Percentiles rank a stretch among this genome's conserved stretches.
Conservation (phyloP, 441 rosid species). For the Pelargonium cotyledonis region DNA sequence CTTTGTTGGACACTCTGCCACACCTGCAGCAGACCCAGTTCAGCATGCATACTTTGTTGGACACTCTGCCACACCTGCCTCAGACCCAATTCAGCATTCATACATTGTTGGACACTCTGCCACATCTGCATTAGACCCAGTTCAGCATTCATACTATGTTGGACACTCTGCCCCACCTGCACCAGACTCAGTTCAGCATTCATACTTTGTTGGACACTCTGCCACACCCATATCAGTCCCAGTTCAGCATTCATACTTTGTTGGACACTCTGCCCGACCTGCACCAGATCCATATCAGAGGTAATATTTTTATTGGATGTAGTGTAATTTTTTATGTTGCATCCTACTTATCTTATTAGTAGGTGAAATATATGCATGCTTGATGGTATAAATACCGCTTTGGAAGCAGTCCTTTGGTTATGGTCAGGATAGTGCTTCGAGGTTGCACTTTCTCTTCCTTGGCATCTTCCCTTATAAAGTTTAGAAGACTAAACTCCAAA, state of each 20-base stretch:
- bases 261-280: not conserved
- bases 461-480: not conserved
- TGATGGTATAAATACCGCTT: not conserved
- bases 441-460: not conserved
- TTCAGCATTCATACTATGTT: conserved; percentile 10
- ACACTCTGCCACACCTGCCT: conserved; percentile 25
- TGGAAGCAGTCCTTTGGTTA: too few relatives aligned
- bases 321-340: conserved; percentile 7
- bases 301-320: conserved; percentile 23
- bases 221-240: conserved; percentile 18
- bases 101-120: conserved; percentile 22
- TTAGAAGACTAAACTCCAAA: not conserved
- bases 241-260: not conserved
- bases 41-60: conserved; percentile 14
- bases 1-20: too few relatives aligned
- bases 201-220: conserved; percentile 23
- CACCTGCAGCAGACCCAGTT: too few relatives aligned
- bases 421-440: not conserved
- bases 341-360: not conserved
- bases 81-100: not conserved
- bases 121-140: conserved; percentile 17
- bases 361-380: not conserved
- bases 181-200: not conserved
- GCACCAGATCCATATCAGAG: conserved; percentile 24
- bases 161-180: conserved; percentile 25